phyloP scores from a whole-genome alignment of 2,329 filamentous ascomycete species.

The Conoideocrella luteorostrata region DNA sequence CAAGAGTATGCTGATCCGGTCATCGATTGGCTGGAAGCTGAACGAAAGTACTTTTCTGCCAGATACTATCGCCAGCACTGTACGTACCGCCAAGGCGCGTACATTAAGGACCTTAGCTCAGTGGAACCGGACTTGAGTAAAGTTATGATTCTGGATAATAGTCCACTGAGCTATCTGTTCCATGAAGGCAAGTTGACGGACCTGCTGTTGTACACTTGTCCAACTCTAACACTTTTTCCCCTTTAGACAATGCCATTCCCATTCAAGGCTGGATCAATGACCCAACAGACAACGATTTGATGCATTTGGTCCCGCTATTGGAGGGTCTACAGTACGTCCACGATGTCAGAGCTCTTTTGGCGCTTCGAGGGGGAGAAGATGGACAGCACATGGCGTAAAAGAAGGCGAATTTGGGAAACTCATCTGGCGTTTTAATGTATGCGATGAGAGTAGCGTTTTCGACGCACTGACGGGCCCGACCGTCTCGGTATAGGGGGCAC shows the following conservation, averaged over 20 bases:
- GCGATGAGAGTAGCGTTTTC: conserved; percentile 1
- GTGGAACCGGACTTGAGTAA: conserved; percentile 96
- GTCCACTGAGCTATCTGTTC: conserved; percentile 95
- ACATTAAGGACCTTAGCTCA: conserved; percentile 94
- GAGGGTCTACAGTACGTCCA: conserved; percentile 96
- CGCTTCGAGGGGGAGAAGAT: conserved; percentile 79
- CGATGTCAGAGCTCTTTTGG: conserved; percentile 85
- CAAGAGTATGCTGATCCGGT: conserved; percentile 98
- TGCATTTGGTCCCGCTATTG: conserved; percentile 85
- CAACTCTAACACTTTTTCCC: too few relatives aligned
- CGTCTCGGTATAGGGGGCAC: conserved; percentile 1
- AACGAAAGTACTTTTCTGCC: conserved; percentile 91
- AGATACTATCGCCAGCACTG: conserved; percentile 97
- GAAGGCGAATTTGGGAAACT: conserved; percentile 1
- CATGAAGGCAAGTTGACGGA: conserved; percentile 69
- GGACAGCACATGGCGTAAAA: conserved; percentile 49
- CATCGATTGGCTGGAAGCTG: conserved; percentile 96
- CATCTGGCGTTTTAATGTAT: conserved; percentile 9
- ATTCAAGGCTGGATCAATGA: conserved; percentile 99
- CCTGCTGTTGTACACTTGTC: conserved; percentile 9
- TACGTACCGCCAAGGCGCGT: conserved; percentile 89
- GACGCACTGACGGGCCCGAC: conserved; percentile 10
- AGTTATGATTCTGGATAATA: conserved; percentile 99
- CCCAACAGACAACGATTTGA: conserved; percentile 89
- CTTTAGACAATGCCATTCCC: conserved; percentile 89